These are phyloP conservation scores for Solanum rostratum DNA, from an alignment of 257 asterid genomes.

Conservation along the genomic window DNA sequence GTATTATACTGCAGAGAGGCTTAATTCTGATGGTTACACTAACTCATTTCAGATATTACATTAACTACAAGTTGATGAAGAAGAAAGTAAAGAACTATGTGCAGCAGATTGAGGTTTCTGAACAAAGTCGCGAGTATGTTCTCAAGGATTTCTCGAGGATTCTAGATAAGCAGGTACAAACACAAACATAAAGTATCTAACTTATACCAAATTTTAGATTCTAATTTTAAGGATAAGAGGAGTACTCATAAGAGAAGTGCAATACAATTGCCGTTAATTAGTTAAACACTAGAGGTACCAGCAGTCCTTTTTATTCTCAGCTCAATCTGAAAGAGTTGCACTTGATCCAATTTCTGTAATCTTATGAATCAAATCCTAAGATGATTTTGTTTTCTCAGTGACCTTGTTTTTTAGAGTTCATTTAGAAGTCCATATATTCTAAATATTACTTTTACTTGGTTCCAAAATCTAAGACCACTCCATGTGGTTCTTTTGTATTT, in stretches of 20 bases:
- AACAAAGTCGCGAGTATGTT: slow-evolving; percentile 51
- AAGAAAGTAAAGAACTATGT: slow-evolving; percentile 70
- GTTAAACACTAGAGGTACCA: neutral
- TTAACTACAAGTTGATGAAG: slow-evolving; percentile 95
- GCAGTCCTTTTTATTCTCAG: too few species aligned
- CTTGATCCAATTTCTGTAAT: too few species aligned
- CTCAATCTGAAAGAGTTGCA: too few species aligned
- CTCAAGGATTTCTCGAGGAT: slow-evolving; percentile 89
- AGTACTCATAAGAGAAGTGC: neutral
- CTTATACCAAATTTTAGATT: neutral
- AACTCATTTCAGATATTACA: slow-evolving; percentile 54
- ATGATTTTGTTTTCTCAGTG: too few species aligned
- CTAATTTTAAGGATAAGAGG: neutral
- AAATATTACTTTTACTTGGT: too few species aligned
- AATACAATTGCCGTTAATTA: neutral
- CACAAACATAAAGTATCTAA: neutral
- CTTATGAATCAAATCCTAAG: too few species aligned
- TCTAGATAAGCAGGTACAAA: slow-evolving; percentile 75
- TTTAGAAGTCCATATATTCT: too few species aligned
- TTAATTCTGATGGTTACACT: neutral
- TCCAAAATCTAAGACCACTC: too few species aligned
- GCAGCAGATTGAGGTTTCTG: slow-evolving; percentile 59
- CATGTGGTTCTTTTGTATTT: too few species aligned
- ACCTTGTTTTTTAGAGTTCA: too few species aligned
- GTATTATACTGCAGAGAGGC: neutral